phyloP scores from a whole-genome alignment of 208 protist genomes.

The Trypanosoma scelopori region DNA sequence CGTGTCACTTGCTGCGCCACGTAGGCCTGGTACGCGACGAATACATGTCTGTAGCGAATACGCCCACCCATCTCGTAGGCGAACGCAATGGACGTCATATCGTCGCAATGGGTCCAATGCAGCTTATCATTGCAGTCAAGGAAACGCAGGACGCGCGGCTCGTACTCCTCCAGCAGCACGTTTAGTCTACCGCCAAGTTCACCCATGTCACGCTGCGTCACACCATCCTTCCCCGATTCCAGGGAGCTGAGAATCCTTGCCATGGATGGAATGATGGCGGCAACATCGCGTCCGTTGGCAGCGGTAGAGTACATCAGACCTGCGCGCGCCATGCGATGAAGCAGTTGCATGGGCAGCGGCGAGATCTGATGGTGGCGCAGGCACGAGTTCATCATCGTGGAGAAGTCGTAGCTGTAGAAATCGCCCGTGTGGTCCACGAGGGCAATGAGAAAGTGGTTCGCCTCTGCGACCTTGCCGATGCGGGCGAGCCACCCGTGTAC shows the following conservation, averaged over 20 bases:
- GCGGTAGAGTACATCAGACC: conserved; percentile 46
- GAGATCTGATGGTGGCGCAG: conserved; percentile 59
- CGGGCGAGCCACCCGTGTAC: conserved; percentile 84
- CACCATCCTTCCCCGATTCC: conserved; percentile 40
- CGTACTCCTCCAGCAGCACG: conserved; percentile 71
- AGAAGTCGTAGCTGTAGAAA: conserved; percentile 45
- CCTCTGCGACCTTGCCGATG: conserved; percentile 44
- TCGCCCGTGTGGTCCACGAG: conserved; percentile 59
- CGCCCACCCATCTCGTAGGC: conserved; percentile 80
- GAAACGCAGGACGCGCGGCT: conserved; percentile 52
- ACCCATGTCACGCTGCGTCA: conserved; percentile 39
- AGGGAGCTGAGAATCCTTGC: conserved; percentile 51
- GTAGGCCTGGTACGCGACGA: conserved; percentile 58
- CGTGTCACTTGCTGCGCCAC: conserved; percentile 38
- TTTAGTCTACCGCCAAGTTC: conserved; percentile 52
- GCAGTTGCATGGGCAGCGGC: conserved; percentile 51
- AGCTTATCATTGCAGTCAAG: conserved; percentile 45
- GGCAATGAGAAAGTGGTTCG: conserved; percentile 52
- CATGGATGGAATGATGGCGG: conserved; percentile 47
- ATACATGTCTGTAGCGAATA: conserved; percentile 60
- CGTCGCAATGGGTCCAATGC: conserved; percentile 52
- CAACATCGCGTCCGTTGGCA: conserved; percentile 46
- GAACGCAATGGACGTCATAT: conserved; percentile 69
- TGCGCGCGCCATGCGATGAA: conserved; percentile 47
- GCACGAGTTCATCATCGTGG: conserved; percentile 53